phyloP scores from a whole-genome alignment of 352 stramenopile genomes.

The Phytophthora quininea region DNA sequence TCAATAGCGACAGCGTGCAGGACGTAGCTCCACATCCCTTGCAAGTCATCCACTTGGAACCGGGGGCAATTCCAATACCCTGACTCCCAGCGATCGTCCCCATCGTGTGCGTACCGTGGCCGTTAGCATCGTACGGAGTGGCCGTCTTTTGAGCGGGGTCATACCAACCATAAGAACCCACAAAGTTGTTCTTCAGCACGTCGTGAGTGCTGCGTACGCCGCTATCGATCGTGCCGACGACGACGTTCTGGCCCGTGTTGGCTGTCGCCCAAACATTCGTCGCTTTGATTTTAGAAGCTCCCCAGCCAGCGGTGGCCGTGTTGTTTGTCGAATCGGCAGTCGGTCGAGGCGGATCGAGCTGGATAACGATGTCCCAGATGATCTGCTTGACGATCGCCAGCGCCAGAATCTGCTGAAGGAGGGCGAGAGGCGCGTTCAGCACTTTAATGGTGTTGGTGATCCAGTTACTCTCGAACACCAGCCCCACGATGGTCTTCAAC shows the following conservation, averaged over 20 bases:
- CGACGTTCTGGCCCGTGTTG: constrained; percentile 36
- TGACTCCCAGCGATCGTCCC: constrained; percentile 46
- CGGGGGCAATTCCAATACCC: constrained; percentile 53
- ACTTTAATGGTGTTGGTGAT: constrained; percentile 51
- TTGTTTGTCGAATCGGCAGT: constrained; percentile 26
- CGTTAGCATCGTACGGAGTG: constrained; percentile 45
- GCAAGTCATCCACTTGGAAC: constrained; percentile 57
- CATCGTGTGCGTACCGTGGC: constrained; percentile 62
- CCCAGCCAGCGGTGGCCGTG: constrained; percentile 37
- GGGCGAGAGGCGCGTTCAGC: constrained; percentile 22
- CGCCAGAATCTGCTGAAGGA: constrained; percentile 27
- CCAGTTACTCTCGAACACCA: constrained; percentile 31
- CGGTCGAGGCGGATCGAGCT: constrained; percentile 14
- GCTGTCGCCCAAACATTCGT: constrained; percentile 37
- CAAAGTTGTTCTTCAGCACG: constrained; percentile 36
- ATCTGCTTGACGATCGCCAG: constrained; percentile 34
- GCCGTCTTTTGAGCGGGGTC: constrained; percentile 35
- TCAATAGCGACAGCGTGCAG: constrained; percentile 37
- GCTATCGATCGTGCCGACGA: constrained; percentile 51
- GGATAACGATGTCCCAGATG: constrained; percentile 31
- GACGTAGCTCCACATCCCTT: constrained; percentile 39
- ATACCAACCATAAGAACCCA: constrained; percentile 50
- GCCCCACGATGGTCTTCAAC: constrained; percentile 1
- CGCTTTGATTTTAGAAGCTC: constrained; percentile 40
- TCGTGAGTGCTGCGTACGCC: constrained; percentile 46